These are phyloP conservation scores for Colletotrichum simmondsii DNA, from an alignment of 2,329 filamentous ascomycete genomes.

Conservation along the genomic window DNA sequence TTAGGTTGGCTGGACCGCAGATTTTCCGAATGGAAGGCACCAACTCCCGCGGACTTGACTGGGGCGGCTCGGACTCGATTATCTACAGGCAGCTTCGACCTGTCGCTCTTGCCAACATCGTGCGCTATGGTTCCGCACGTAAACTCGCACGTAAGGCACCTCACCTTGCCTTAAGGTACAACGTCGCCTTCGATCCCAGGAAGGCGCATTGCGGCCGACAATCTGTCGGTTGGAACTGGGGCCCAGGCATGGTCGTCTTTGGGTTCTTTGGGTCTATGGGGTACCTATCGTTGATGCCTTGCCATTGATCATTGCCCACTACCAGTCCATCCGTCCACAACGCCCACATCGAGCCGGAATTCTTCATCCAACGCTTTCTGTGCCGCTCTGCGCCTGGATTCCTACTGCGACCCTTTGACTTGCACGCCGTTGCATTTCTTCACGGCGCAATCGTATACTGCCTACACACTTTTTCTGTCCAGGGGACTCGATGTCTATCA, in stretches of 20 bases:
- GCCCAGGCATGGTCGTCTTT: too few relatives aligned
- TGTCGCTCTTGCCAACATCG: too few relatives aligned
- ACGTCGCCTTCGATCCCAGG: too few relatives aligned
- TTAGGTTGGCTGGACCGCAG: background rate
- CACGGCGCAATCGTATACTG: background rate
- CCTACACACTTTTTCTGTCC: background rate
- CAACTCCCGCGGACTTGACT: background rate
- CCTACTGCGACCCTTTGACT: background rate
- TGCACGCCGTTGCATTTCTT: background rate
- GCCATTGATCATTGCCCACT: background rate
- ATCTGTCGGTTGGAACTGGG: too few relatives aligned
- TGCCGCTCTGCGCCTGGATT: slow-evolving; percentile 6
- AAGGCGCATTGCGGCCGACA: too few relatives aligned
- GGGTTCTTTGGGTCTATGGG: too few relatives aligned
- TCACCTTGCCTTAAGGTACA: too few relatives aligned
- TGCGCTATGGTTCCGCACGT: too few relatives aligned
- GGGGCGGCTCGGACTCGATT: background rate
- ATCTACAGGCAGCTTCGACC: background rate
- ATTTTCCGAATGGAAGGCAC: background rate
- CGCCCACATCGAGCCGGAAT: background rate
- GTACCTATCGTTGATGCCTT: background rate
- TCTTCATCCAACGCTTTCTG: background rate
- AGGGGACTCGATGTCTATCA: background rate
- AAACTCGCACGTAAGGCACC: too few relatives aligned
- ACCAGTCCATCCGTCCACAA: too few relatives aligned